Evolutionary conservation across 2,329 filamentous ascomycete species (phyloP).

Genomic region (Aspergillus sp.): DNA sequence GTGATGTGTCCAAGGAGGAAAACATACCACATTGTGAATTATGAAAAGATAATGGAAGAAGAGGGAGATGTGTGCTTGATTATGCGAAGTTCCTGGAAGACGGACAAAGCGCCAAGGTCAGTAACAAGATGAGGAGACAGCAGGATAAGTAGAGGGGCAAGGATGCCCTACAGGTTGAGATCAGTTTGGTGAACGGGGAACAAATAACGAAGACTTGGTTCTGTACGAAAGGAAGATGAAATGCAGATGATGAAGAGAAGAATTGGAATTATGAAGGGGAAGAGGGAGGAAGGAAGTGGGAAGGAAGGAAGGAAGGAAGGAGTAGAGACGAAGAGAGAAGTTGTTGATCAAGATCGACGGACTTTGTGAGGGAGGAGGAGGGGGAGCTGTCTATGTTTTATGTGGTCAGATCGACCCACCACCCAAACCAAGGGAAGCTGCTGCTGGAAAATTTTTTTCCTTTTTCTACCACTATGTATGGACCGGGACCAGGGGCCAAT

Average conservation of each 20-base stretch:
- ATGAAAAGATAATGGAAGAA: constrained; percentile 2
- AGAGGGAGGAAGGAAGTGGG: constrained; percentile 2
- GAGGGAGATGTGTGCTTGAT: too few species aligned
- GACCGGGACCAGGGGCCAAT: constrained; percentile 7
- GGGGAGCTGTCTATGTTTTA: constrained; percentile 17
- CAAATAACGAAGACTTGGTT: neutral
- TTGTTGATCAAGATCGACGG: constrained; percentile 1
- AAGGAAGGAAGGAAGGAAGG: constrained; percentile 5
- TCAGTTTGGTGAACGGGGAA: too few species aligned
- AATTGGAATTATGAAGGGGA: neutral
- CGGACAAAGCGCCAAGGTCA: too few species aligned
- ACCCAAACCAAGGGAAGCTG: constrained; percentile 18
- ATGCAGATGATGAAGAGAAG: constrained; percentile 1
- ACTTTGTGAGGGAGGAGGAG: neutral
- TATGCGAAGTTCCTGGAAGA: too few species aligned
- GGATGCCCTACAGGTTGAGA: too few species aligned
- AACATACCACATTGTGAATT: constrained; percentile 29
- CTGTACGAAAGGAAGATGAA: neutral
- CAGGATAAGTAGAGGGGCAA: too few species aligned
- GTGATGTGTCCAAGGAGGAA: neutral
- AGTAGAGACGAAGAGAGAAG: constrained; percentile 5
- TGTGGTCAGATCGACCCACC: constrained; percentile 22
- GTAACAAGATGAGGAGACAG: too few species aligned
- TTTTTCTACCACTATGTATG: constrained; percentile 1
- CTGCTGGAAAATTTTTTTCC: constrained; percentile 2